Conservation (phyloP, 306 rosid species). For the peach (Prunus persica) region DNA sequence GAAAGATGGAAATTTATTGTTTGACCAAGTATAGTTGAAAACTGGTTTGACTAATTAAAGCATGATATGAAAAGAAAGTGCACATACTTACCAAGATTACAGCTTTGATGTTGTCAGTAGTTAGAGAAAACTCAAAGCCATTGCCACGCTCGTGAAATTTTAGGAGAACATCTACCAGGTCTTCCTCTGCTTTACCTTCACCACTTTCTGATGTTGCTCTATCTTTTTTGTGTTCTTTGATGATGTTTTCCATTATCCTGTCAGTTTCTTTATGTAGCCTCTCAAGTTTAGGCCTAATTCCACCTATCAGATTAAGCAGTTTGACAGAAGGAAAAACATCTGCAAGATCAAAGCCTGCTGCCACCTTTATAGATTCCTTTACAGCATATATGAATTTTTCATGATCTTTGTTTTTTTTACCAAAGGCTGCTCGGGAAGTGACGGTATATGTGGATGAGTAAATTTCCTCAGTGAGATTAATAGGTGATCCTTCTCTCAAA, state of each 20-base stretch:
- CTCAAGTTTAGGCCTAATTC: constrained; percentile 25
- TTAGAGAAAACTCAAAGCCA: background rate
- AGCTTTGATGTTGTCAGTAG: constrained; percentile 25
- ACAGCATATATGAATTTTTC: constrained; percentile 14
- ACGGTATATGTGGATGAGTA: background rate
- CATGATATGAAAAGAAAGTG: background rate
- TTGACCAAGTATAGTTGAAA: background rate
- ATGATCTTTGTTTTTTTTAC: constrained; percentile 20
- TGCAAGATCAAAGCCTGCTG: constrained; percentile 31
- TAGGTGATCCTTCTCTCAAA: background rate
- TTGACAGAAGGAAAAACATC: constrained; percentile 38
- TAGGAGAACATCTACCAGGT: constrained; percentile 24
- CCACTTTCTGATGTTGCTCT: background rate
- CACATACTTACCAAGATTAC: constrained; percentile 21
- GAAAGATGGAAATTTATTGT: background rate
- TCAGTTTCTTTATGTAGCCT: constrained; percentile 11
- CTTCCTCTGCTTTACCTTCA: constrained; percentile 10
- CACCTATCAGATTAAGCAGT: constrained; percentile 15
- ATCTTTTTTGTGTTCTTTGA: constrained; percentile 27
- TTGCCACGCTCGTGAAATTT: background rate
- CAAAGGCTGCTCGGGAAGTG: constrained; percentile 34
- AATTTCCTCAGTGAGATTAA: constrained; percentile 28
- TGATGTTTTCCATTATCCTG: constrained; percentile 26
- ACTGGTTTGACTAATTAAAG: background rate
- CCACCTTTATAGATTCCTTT: background rate